These are phyloP conservation scores for Leishmania braziliensis DNA, from an alignment of 208 protist species.

Conservation along the genomic window DNA sequence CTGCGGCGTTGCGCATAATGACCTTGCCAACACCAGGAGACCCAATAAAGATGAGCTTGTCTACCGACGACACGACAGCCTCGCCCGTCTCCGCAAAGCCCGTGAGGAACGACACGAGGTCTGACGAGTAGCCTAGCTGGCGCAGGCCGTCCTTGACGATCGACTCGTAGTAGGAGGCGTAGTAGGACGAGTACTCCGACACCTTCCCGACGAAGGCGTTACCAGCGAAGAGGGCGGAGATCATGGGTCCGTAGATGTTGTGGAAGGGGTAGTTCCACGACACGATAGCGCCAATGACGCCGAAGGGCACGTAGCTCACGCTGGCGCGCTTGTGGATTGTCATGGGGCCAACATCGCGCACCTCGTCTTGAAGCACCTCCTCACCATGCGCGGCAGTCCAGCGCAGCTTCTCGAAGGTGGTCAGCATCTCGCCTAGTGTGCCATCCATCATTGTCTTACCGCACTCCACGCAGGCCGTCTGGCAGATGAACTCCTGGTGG, in stretches of 20 bases:
- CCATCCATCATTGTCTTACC: slow-evolving; percentile 94
- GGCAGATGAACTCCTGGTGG: slow-evolving; percentile 83
- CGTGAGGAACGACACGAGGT: slow-evolving; percentile 93
- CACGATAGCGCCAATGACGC: slow-evolving; percentile 93
- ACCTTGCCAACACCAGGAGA: slow-evolving; percentile 88
- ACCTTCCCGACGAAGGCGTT: slow-evolving; percentile 95
- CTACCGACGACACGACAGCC: slow-evolving; percentile 85
- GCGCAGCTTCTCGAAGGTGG: slow-evolving; percentile 92
- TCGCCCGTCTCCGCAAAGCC: slow-evolving; percentile 93
- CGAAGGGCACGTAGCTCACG: slow-evolving; percentile 88
- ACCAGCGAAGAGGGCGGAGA: slow-evolving; percentile 94
- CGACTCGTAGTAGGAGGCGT: slow-evolving; percentile 91
- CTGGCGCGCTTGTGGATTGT: slow-evolving; percentile 88
- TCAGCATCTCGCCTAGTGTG: slow-evolving; percentile 89
- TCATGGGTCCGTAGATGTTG: slow-evolving; percentile 94
- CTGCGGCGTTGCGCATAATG: slow-evolving; percentile 90
- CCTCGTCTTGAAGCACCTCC: slow-evolving; percentile 79
- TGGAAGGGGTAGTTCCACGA: slow-evolving; percentile 97
- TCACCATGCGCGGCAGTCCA: slow-evolving; percentile 86
- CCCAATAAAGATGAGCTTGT: slow-evolving; percentile 94
- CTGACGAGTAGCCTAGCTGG: slow-evolving; percentile 85
- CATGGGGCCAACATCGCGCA: slow-evolving; percentile 84
- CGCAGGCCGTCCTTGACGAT: slow-evolving; percentile 89
- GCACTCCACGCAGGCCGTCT: slow-evolving; percentile 87
- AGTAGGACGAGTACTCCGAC: slow-evolving; percentile 94